Conservation (phyloP, 495 filamentous ascomycete species). For the Hypomontagnella submonticulosa region DNA sequence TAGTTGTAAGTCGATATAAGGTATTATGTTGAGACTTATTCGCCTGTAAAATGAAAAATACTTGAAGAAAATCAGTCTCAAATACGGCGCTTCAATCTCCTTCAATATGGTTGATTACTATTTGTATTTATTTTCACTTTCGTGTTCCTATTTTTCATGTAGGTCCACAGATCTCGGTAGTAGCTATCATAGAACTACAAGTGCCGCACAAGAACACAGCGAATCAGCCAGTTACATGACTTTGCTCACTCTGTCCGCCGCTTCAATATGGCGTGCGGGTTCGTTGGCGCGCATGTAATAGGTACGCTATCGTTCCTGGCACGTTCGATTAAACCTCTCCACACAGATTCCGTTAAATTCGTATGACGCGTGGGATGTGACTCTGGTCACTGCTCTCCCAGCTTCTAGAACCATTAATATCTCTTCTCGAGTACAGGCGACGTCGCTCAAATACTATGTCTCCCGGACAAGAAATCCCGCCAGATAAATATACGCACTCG, state of each 20-base stretch:
- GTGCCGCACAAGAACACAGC: not conserved
- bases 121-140: not conserved
- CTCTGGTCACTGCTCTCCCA: not conserved
- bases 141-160: not conserved
- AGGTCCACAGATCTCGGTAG: not conserved
- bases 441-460: not conserved
- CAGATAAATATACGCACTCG: too few relatives aligned
- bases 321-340: not conserved
- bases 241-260: not conserved
- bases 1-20: too few relatives aligned
- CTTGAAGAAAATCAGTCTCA: too few relatives aligned
- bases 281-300: not conserved
- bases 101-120: not conserved
- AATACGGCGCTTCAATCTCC: too few relatives aligned
- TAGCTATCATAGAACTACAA: slow-evolving; percentile 4
- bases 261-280: not conserved
- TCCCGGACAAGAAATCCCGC: not conserved
- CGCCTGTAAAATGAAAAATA: too few relatives aligned
- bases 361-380: not conserved
- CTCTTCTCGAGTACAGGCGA: not conserved
- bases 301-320: not conserved
- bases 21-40: too few relatives aligned
- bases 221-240: not conserved
- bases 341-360: not conserved
- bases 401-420: not conserved